Evolutionary conservation across 2,329 filamentous ascomycete genomes (phyloP), one percentile per base, ranked within the genome.

Genomic region (Colletotrichum sp.): DNA sequence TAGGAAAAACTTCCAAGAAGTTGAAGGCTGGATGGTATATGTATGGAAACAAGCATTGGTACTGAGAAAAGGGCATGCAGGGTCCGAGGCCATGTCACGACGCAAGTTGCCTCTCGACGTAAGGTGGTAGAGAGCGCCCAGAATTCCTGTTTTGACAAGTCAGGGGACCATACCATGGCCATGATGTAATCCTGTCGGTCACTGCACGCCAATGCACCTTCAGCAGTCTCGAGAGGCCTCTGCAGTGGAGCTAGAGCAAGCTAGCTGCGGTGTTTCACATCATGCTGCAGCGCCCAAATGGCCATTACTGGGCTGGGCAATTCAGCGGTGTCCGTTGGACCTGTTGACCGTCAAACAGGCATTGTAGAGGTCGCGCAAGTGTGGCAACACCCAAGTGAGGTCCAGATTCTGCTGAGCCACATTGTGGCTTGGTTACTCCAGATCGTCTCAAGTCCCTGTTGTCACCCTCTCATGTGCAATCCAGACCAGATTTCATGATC

Each of bases 101-200:
- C 34, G 27, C 31, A 57, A 47, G 69, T 64, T 57, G 62, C 61
- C 55, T 66, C 57, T 58, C 58, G 47, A 62, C 55, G 67, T 70
- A 65, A 66, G 36, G 33, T 36, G 27, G 47, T 38, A 24, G 33
- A n/a, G 31, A 29, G 33, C 47, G 68, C 62, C 62, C 68, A 66
- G 57, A 74, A 74, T 74, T 74, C 72, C 69, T 71, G 72, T 74
- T 74, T 74, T 74, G 62, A 63, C 67, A 66, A 70, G 67, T 66
- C 71, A 73, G 71, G 70, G 71, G 71, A 66, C 69, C 69, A 72
- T 18, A 51, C 69, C 15, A 34, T 63, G 21, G 27, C 57, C 69
- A 74, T 74, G 72, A 74, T 74, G 72, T 74, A 74, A 74, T 74
- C 51, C 58, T 67, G 69, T 58, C 72, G 62, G 72, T 67, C 69